Conservation (phyloP, 148 eudicot genomes). For the Diospyros kaki region DNA sequence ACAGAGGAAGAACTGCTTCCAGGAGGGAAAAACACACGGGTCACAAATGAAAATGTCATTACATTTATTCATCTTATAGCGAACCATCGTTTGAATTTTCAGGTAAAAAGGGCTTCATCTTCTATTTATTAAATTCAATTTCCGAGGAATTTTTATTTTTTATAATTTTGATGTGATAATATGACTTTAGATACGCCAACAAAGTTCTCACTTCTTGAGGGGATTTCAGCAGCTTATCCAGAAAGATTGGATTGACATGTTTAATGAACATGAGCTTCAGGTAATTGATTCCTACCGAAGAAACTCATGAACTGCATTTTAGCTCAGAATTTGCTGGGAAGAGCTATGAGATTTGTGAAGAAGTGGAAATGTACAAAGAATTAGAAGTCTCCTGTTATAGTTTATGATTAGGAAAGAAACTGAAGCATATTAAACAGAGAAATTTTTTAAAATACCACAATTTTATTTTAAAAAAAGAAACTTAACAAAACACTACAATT, state of each 20-base stretch:
- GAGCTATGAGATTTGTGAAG: background rate
- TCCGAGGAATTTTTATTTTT: background rate
- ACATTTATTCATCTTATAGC: slow-evolving; percentile 83
- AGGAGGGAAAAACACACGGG: slow-evolving; percentile 74
- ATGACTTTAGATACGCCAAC: slow-evolving; percentile 81
- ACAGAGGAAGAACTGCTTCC: slow-evolving; percentile 83
- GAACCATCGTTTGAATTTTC: slow-evolving; percentile 85
- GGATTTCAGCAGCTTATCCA: slow-evolving; percentile 92
- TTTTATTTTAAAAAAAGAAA: too few relatives aligned
- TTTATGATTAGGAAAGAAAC: background rate
- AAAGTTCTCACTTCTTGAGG: slow-evolving; percentile 75
- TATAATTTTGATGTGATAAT: slow-evolving; percentile 4
- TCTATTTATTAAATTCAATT: slow-evolving; percentile 4
- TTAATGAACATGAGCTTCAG: slow-evolving; percentile 99
- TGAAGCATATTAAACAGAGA: background rate
- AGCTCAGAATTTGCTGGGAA: background rate
- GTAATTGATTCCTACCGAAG: slow-evolving; percentile 23
- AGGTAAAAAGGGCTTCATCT: slow-evolving; percentile 36
- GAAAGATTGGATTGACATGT: slow-evolving; percentile 97
- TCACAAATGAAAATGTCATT: slow-evolving; percentile 86
- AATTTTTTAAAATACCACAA: too few relatives aligned
- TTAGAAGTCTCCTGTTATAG: background rate
- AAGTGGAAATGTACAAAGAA: background rate
- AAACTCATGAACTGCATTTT: background rate
- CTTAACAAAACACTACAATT: too few relatives aligned